Conservation (phyloP, 164 flowering plant species). For the Magnolia changhungtana region DNA sequence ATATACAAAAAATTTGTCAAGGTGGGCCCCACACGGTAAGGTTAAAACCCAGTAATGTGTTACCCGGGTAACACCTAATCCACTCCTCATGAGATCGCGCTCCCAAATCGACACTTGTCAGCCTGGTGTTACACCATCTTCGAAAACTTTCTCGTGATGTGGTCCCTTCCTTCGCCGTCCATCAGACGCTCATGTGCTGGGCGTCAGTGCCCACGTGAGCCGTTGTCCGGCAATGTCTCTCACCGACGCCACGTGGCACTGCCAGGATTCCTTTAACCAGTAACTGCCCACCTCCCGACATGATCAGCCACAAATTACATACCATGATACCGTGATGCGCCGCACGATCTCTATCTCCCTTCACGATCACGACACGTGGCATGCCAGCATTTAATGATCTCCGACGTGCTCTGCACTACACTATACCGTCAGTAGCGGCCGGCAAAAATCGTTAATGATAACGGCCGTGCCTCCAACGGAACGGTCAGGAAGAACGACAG, state of each 20-base stretch:
- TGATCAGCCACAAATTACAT: slow-evolving; percentile 1
- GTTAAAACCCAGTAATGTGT: too few relatives aligned
- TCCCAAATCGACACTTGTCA: background rate
- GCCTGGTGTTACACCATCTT: too few relatives aligned
- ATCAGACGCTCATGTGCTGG: slow-evolving; percentile 14
- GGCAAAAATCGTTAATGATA: background rate
- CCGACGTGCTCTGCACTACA: slow-evolving; percentile 9
- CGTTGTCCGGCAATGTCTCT: background rate
- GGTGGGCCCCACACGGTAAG: too few relatives aligned
- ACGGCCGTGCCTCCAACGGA: background rate
- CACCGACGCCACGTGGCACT: slow-evolving; percentile 8
- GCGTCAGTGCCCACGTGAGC: slow-evolving; percentile 22
- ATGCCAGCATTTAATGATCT: background rate
- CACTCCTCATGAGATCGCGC: background rate
- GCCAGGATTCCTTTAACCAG: background rate
- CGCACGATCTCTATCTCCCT: slow-evolving; percentile 12
- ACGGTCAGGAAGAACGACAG: slow-evolving; percentile 3
- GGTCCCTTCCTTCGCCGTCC: too few relatives aligned
- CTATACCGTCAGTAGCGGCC: background rate
- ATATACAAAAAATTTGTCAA: too few relatives aligned
- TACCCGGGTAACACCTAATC: too few relatives aligned
- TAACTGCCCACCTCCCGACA: slow-evolving; percentile 10
- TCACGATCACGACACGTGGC: slow-evolving; percentile 10
- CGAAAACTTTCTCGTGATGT: too few relatives aligned
- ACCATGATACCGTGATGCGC: background rate